Evolutionary conservation across 768 basidiomycete genomes (phyloP), one percentile per base, ranked within the genome.

Genomic region (Amanita subjunquillea): DNA sequence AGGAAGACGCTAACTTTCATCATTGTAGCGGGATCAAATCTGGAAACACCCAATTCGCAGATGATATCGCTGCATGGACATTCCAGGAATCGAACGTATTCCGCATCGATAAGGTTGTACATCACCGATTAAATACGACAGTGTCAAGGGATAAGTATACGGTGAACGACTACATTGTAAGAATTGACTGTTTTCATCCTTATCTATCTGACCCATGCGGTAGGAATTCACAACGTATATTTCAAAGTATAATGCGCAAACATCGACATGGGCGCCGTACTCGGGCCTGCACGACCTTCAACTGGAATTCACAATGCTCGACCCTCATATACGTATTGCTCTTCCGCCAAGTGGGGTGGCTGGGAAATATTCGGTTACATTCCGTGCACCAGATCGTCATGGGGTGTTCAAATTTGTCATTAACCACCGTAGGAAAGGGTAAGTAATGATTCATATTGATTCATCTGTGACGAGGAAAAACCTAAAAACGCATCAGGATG

Each of bases 391-490:
- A 6, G 95, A 98, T 67, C 76, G 94, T 50, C 96, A 99, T 63
- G 96, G 96, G 22, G 96, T 99, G 13, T 99, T 95, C 79, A 98
- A 97, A 64, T 94, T 98, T 63, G 75, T 91, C n/a, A 69, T 96
- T 41, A 80, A 94, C 67, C 82, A 91, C 72, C 90, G 88, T 64
- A 83, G 96, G 56, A 83, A 83, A 65, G 94, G 94, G 83, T 91
- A 57, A 63, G 83, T 63, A 30, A 6, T 48, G 32, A 15, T 46
- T 25, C 40, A 15, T 32, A 43, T 46, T 51, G 15, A 51, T 41
- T 41, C 51, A 34, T 54, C 49, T 27, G 17, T 17, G 40, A 37
- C n/a, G 12, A 39, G 6, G 38, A 17, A 25, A n/a, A 23, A 8
- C 13, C 22, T 12, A 25, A n/a, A 25, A 13, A 12, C 12, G 37